Base-by-base conservation (phyloP, 2,329 filamentous ascomycete genomes). In the Teratosphaeria viscida region DNA sequence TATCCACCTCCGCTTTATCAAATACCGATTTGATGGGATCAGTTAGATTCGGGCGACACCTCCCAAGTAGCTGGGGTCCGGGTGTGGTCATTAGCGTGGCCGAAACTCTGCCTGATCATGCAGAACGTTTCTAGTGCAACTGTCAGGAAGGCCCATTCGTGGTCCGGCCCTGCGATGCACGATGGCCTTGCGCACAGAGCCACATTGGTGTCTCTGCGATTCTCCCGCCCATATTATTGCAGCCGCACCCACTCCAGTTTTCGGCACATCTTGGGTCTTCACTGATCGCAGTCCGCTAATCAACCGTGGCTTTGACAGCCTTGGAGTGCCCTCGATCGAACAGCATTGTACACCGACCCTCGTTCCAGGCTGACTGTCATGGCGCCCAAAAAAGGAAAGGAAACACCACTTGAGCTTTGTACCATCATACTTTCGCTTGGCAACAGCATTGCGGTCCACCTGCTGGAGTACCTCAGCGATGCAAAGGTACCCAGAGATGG, bases 361-460 rank as follows among this genome's bases (percentile, higher is more conserved):
- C 43, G n/a, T 49, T 49, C 12, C n/a, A n/a, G 5, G 6, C n/a
- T 11, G 43, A 49, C 43, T 19, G 19, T 11, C 53, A 67, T 68
- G 66, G 64, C 65, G 23, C 62, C 63, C 7, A 53, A 32, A n/a
- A 66, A 67, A 58, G 59, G 58, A 19, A 75, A 73, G 62, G 74
- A 76, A 61, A 72, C 71, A 12, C 72, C 76, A 26, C 67, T 81
- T 11, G 78, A 80, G 61, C 75, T 85, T 52, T 86, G 84, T 71
- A 78, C 76, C 63, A 79, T 79, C 66, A 81, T 83, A 6, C 86
- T 84, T 2, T 73, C 78, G 56, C 77, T 84, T 29, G 83, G 83
- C 60, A 85, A 87, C 70, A 80, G 79, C 62, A 85, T 88, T 64
- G 82, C 85, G 0, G 81, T 86, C 54, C 82, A 80, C 63, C 82